Evolutionary conservation across 805 yeast species (phyloP), one percentile per base, ranked within the genome.

Genomic region (Candida dendrica): DNA sequence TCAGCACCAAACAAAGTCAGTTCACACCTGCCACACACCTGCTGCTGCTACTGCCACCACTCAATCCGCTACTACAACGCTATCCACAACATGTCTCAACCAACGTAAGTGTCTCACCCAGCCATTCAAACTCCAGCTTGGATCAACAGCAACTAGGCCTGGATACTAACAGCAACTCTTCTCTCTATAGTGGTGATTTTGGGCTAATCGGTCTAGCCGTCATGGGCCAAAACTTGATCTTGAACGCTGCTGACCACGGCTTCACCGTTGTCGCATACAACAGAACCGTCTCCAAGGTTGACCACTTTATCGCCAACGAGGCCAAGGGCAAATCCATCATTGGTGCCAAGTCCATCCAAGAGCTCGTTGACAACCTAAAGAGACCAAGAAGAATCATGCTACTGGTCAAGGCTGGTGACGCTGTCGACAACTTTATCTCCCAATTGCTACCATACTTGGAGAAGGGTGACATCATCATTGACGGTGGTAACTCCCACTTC

Each of bases 131-230:
- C 8, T 22, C 24, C 8, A 6, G 24, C 8, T n/a, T n/a, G n/a
- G n/a, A n/a, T n/a, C n/a, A n/a, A n/a, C 24, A 34, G 27, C 24
- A 20, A 9, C 11, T 24, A 33, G 24, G 14, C 26, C 7, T 17
- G 8, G 7, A 2, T 43, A 47, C 52, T 51, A 49, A 52, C 55
- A 36, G 37, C 6, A 17, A 14, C 2, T 50, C 56, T 44, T n/a
- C n/a, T n/a, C n/a, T n/a, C n/a, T n/a, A n/a, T n/a, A 80, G 86
- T 65, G 93, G 91, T 77, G 98, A 91, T 82, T 81, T 91, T 69
- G 98, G 97, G 71, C 86, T 91, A 68, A 90, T 93, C 64, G 98
- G 98, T 67, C 79, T 91, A 79, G 98, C 98, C 84, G 98, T 91
- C 56, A 91, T 91, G 98, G 98, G 98, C 71, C 95, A 86, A 77